Base-by-base conservation (phyloP, 257 asterid genomes). In the Jacaranda copaia region DNA sequence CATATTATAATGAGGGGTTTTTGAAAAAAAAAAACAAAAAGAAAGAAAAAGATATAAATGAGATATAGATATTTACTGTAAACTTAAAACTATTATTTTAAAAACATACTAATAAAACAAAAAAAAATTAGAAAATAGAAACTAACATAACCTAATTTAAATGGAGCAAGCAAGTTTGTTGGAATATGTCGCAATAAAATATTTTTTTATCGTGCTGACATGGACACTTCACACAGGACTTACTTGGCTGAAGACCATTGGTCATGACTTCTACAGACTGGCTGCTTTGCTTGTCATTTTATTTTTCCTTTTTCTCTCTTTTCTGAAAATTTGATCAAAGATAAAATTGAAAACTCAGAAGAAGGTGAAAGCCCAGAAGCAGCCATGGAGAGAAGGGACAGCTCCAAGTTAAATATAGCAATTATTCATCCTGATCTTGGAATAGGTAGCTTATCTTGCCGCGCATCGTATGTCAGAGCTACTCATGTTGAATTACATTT, bases 361-460 rank as follows among this genome's bases (percentile, higher is more conserved):
- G 67, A 43, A 82, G 73, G 62, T 58, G 71, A 48, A 48, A 68
- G 5, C 20, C 52, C 35, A 43, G 61, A 52, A 62, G 36, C 75
- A 67, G 66, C 60, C 62, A 87, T 87, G 91, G 88, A 52, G 62
- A 77, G 46, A 11, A 81, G 78, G 66, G 88, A 75, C 59, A 53
- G 42, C 81, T 80, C 93, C 3, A 88, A 85, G 70, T 67, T 88
- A 67, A 88, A 78, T 39, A 83, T 88, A 42, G 93, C 93, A 45
- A 87, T 88, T 56, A 85, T 88, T 77, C 93, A 88, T 62, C 93
- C 93, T 52, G 91, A 88, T 87, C 91, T 88, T 66, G 93, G 93
- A 71, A 87, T 88, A 73, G 93, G 91, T 86, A 80, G 25, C 7
- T 72, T 48, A 46, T 13, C 35, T 56, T 5, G 18, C 52, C 35